Percentiles rank a stretch among this genome's conserved stretches.
Conservation (phyloP, 1,284 basidiomycete genomes). For the Rhodotorula sp. region DNA sequence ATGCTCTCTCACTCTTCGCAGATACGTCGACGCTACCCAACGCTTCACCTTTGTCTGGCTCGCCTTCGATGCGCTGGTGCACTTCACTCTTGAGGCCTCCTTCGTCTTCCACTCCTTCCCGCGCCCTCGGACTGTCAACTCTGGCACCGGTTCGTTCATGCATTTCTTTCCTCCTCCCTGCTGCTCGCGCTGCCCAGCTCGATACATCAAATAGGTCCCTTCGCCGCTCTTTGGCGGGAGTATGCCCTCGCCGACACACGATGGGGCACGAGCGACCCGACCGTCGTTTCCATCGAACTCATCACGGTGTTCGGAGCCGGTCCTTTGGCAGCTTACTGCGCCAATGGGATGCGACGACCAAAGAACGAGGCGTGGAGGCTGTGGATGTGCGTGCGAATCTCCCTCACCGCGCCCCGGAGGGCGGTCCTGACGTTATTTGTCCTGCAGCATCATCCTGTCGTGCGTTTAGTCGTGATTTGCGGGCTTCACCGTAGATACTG, state of each 20-base stretch:
- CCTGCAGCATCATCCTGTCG: background rate
- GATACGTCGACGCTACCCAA: background rate
- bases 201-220: background rate
- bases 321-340: conserved; percentile 58
- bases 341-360: conserved; percentile 61
- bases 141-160: conserved; percentile 59
- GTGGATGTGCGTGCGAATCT: conserved; percentile 69
- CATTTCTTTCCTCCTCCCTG: background rate
- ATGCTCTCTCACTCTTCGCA: background rate
- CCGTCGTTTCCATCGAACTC: conserved; percentile 73
- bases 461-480: background rate
- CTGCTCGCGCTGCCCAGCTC: background rate
- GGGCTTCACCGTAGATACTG: background rate
- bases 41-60: conserved; percentile 65
- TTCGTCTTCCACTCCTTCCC: conserved; percentile 67
- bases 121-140: conserved; percentile 68
- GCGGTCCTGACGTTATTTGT: background rate
- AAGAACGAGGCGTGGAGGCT: conserved; percentile 64
- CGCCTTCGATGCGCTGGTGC: conserved; percentile 72
- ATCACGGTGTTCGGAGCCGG: conserved; percentile 70
- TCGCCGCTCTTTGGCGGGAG: conserved; percentile 71
- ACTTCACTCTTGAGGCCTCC: conserved; percentile 66
- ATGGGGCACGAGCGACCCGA: conserved; percentile 73
- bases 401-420: background rate
- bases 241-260: conserved; percentile 74